A percentile compares a stretch with the other conserved stretches of the same genome.
These are phyloP conservation scores for Poa pratensis DNA, from an alignment of 176 grass and related monocot genomes.

Conservation along the genomic window DNA sequence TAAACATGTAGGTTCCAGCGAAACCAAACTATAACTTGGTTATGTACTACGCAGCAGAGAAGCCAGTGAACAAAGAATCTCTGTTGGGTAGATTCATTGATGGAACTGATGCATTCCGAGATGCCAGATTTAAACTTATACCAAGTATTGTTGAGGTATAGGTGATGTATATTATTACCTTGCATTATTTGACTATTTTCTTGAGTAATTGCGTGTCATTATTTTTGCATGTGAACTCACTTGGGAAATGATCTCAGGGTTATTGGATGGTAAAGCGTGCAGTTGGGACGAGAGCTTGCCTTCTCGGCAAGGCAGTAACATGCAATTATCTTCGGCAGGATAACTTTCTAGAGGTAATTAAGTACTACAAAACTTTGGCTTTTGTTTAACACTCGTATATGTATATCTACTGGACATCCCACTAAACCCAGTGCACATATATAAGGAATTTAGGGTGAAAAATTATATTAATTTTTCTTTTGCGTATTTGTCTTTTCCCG, in stretches of 20 bases:
- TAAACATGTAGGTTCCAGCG: slow-evolving; percentile 79
- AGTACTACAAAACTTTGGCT: background rate
- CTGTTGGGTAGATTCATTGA: slow-evolving; percentile 85
- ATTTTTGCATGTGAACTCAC: slow-evolving; percentile 37
- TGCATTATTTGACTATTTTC: slow-evolving; percentile 27
- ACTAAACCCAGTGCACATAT: background rate
- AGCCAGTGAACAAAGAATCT: slow-evolving; percentile 82
- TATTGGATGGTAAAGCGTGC: slow-evolving; percentile 99
- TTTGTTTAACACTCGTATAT: slow-evolving; percentile 1
- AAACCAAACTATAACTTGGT: slow-evolving; percentile 96
- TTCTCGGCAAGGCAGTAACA: slow-evolving; percentile 94
- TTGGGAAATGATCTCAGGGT: slow-evolving; percentile 50
- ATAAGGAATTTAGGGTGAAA: background rate
- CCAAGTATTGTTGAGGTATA: slow-evolving; percentile 94
- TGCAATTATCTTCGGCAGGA: slow-evolving; percentile 91
- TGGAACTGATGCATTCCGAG: slow-evolving; percentile 84
- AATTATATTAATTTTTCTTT: slow-evolving; percentile 5
- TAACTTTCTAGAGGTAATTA: slow-evolving; percentile 92
- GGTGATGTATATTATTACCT: slow-evolving; percentile 31
- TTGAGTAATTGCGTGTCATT: background rate
- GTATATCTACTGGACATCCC: slow-evolving; percentile 1
- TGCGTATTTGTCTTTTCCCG: background rate
- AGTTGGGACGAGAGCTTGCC: slow-evolving; percentile 96
- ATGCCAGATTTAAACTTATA: slow-evolving; percentile 97
- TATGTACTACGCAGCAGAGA: slow-evolving; percentile 82